phyloP scores from a whole-genome alignment of 148 eudicot genomes.

The Nepenthes gracilis region DNA sequence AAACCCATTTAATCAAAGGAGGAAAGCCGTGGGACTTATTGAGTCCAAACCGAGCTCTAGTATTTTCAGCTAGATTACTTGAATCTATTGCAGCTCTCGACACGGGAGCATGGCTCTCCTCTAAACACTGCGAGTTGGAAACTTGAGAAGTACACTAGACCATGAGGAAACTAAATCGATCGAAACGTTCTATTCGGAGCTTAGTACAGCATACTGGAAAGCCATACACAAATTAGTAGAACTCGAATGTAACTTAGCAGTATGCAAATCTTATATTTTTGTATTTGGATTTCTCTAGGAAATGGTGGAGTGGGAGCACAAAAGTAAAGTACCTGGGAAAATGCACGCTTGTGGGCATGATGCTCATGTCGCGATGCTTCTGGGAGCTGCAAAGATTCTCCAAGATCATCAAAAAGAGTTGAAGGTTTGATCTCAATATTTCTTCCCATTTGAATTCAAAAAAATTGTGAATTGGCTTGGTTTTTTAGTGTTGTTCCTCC shows the following conservation, averaged over 20 bases:
- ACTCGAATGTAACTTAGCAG: neutral
- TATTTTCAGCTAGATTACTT: too few relatives aligned
- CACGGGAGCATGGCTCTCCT: too few relatives aligned
- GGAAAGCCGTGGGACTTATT: too few relatives aligned
- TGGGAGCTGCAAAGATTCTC: conserved; percentile 69
- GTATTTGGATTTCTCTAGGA: conserved; percentile 25
- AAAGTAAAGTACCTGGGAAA: conserved; percentile 48
- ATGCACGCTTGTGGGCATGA: conserved; percentile 95
- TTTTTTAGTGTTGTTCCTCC: neutral
- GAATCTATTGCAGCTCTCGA: too few relatives aligned
- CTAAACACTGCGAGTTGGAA: too few relatives aligned
- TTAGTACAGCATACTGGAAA: too few relatives aligned
- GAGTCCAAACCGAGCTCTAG: too few relatives aligned
- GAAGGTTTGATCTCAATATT: neutral
- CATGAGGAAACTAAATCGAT: too few relatives aligned
- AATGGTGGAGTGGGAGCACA: conserved; percentile 77
- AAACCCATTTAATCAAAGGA: too few relatives aligned
- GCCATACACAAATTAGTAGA: too few relatives aligned
- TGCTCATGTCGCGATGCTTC: conserved; percentile 76
- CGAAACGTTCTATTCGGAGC: too few relatives aligned
- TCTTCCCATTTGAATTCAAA: neutral
- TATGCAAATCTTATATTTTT: neutral
- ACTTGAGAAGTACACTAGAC: too few relatives aligned
- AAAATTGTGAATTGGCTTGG: neutral
- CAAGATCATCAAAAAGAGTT: conserved; percentile 20